Base-by-base conservation (phyloP, 2,329 filamentous ascomycete species). In the Colletotrichum karsti region DNA sequence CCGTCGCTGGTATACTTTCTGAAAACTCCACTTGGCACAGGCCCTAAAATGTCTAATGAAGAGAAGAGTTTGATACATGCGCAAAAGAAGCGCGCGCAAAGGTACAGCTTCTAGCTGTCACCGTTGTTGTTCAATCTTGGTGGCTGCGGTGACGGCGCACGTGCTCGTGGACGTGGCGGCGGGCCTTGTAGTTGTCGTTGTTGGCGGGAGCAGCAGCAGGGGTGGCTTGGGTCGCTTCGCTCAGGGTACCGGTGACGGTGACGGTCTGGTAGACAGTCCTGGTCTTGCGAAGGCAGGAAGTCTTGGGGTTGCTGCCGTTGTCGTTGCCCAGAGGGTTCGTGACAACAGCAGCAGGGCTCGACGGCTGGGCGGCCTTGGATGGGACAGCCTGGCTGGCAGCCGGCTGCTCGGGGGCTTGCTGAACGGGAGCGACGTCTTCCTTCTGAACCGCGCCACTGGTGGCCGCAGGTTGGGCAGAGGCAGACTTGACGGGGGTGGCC, bases 191-290 rank as follows among this genome's bases (percentile, higher is more conserved):
- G 30, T 53, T 35, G 18, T 71, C 72, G 22, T 71, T 54, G 44
- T 59, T 54, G 18, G 63, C 50, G 22, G 28, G 48, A 15, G 54
- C 50, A n/a, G 33, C 56, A 13, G 50, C 51, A 24, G 64, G 33
- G 20, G 64, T 46, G n/a, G 64, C 9, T 9, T 39, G 26, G 22
- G 80, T 81, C 26, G 83, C 83, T 72, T 87, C 83, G 18, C 84
- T 85, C 24, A 84, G 84, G 10, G 72, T 76, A 24, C 85, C 79
- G 10, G 84, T 76, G 28, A 85, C 79, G 9, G 84, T 84, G 12
- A 84, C 79, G 3, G 84, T 84, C 72, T 84, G 78, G 73, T 77
- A 83, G 58, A 85, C 78, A 24, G 82, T 85, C 63, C 75, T 74
- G 41, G 72, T 72, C 46, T 73, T 77, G 64, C 76, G 70, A 24